Evolutionary conservation across 495 filamentous ascomycete genomes (phyloP).

Genomic region (Neurospora africana): DNA sequence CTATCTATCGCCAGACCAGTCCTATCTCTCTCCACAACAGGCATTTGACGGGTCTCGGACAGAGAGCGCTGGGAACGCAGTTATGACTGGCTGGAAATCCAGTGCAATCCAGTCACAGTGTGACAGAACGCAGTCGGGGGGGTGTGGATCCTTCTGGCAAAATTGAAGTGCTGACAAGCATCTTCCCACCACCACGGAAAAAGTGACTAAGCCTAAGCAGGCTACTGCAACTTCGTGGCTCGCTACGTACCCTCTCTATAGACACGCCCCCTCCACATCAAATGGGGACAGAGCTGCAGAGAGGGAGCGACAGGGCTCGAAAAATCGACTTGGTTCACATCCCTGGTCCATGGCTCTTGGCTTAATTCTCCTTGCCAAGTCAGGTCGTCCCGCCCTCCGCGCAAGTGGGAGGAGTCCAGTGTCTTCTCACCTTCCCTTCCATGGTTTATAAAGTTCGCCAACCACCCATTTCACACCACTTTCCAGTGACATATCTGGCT

Average conservation of each 20-base stretch:
- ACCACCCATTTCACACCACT: constrained; percentile 8
- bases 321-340: constrained; percentile 3
- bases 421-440: constrained; percentile 8
- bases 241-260: not conserved
- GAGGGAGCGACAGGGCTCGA: constrained; percentile 4
- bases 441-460: constrained; percentile 11
- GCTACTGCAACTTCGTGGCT: constrained; percentile 1
- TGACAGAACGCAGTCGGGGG: constrained; percentile 3
- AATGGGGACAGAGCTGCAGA: not conserved
- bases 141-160: constrained; percentile 5
- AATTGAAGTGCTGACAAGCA: constrained; percentile 8
- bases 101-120: not conserved
- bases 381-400: constrained; percentile 7
- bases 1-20: not conserved
- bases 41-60: not conserved
- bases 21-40: not conserved
- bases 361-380: constrained; percentile 4
- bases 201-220: constrained; percentile 9
- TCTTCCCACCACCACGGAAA: not conserved
- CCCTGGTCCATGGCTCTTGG: not conserved
- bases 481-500: constrained; percentile 13
- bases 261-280: constrained; percentile 11
- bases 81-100: not conserved
- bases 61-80: not conserved
- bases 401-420: not conserved